Evolutionary conservation across 306 rosid genomes (phyloP).

Genomic region (Cucumis cinereus): DNA sequence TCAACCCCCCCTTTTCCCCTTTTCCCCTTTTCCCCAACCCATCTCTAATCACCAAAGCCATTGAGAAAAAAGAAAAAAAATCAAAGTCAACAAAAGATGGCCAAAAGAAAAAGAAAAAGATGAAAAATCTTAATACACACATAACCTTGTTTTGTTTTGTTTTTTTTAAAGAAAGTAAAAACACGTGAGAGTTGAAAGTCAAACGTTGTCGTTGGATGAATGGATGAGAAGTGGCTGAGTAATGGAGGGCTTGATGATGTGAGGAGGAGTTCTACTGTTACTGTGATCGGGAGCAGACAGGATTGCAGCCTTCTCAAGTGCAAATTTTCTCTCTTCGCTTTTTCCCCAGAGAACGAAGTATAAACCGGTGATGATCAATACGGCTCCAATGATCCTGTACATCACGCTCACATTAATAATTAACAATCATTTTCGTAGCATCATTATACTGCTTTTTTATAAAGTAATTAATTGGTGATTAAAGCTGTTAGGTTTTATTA

Average conservation of each 20-base stretch:
- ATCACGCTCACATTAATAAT: slow-evolving; percentile 7
- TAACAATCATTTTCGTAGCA: not conserved
- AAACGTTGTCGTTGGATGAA: slow-evolving; percentile 4
- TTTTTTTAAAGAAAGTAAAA: not conserved
- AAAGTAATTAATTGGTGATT: not conserved
- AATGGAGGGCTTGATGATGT: slow-evolving; percentile 5
- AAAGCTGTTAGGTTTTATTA: not conserved
- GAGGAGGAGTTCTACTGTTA: not conserved
- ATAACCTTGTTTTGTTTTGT: not conserved
- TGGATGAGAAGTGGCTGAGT: slow-evolving; percentile 8
- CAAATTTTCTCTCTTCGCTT: slow-evolving; percentile 2
- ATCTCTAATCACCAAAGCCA: slow-evolving; percentile 5
- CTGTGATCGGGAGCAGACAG: slow-evolving; percentile 8
- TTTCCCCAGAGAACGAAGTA: slow-evolving; percentile 32
- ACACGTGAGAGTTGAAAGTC: not conserved
- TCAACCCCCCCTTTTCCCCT: not conserved
- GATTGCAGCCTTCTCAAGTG: slow-evolving; percentile 11
- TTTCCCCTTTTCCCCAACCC: not conserved
- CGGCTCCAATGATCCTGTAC: slow-evolving; percentile 57
- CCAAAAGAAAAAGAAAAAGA: not conserved
- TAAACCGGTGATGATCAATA: slow-evolving; percentile 39
- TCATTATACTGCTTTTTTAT: not conserved
- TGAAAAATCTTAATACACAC: slow-evolving; percentile 4
- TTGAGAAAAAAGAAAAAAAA: not conserved
- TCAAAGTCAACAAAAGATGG: slow-evolving; percentile 2